A percentile compares a stretch with the other conserved stretches of the same genome.
These are phyloP conservation scores for Chaetomiaceae sp. DNA, from an alignment of 2,329 filamentous ascomycete genomes.

Conservation along the genomic window DNA sequence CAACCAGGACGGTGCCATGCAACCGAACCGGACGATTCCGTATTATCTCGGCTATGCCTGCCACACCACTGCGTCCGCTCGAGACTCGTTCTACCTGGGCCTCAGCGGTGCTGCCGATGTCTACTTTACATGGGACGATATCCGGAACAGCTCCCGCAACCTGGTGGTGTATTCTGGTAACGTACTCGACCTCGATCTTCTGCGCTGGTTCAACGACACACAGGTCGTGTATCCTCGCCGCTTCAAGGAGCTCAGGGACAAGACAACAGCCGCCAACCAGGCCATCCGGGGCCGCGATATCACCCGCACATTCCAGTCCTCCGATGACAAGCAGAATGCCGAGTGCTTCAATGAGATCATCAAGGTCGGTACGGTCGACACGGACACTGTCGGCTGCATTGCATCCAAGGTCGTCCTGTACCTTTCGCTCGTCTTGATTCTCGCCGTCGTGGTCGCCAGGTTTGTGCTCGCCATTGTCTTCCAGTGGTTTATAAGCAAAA, in stretches of 20 bases:
- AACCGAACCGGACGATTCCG: slow-evolving; percentile 66
- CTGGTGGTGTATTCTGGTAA: slow-evolving; percentile 91
- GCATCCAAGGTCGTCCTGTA: slow-evolving; percentile 96
- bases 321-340: slow-evolving; percentile 72
- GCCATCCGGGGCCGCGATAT: slow-evolving; percentile 78
- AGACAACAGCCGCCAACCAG: slow-evolving; percentile 52
- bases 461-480: slow-evolving; percentile 88
- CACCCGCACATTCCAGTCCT: slow-evolving; percentile 78
- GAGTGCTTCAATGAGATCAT: slow-evolving; percentile 90
- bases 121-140: slow-evolving; percentile 93
- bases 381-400: slow-evolving; percentile 93
- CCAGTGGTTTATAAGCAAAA: slow-evolving; percentile 90
- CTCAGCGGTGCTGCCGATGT: slow-evolving; percentile 74
- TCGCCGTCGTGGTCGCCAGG: slow-evolving; percentile 79
- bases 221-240: slow-evolving; percentile 71
- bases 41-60: slow-evolving; percentile 85
- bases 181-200: slow-evolving; percentile 82
- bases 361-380: slow-evolving; percentile 93
- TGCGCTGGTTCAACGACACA: slow-evolving; percentile 82
- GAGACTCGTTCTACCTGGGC: slow-evolving; percentile 68
- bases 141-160: slow-evolving; percentile 83
- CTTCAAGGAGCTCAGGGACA: slow-evolving; percentile 75
- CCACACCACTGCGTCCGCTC: slow-evolving; percentile 67
- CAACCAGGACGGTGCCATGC: slow-evolving; percentile 85
- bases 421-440: slow-evolving; percentile 83